Evolutionary conservation across 2,329 filamentous ascomycete species (phyloP).

Genomic region (Magnaporthales sp.): DNA sequence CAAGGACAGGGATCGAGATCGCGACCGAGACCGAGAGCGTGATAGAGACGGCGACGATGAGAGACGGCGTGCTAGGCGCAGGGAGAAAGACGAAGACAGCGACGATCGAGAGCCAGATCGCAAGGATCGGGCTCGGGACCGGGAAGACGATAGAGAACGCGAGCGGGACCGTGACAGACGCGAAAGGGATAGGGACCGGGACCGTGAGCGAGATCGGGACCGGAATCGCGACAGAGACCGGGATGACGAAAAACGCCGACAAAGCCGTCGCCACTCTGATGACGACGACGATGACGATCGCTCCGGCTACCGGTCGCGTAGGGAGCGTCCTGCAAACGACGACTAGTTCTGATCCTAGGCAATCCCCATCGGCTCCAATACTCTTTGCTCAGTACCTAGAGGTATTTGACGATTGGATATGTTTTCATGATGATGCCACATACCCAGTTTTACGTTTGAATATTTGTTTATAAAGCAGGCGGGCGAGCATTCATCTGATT

Average conservation of each 20-base stretch:
- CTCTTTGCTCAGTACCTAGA: too few species aligned
- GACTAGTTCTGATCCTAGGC: not conserved
- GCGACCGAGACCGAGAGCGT: slow-evolving; percentile 5
- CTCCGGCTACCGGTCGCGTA: not conserved
- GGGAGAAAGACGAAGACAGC: slow-evolving; percentile 17
- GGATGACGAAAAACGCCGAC: slow-evolving; percentile 1
- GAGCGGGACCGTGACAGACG: not conserved
- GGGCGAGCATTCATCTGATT: not conserved
- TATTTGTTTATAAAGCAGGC: not conserved
- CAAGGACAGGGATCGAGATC: not conserved
- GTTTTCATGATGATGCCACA: not conserved
- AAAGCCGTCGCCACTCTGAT: slow-evolving; percentile 4
- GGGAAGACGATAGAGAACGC: slow-evolving; percentile 4
- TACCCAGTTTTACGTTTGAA: not conserved
- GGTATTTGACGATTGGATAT: not conserved
- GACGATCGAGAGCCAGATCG: slow-evolving; percentile 18
- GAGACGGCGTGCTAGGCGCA: not conserved
- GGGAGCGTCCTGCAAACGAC: not conserved
- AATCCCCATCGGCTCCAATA: too few species aligned
- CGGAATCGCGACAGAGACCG: slow-evolving; percentile 13
- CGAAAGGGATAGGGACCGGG: slow-evolving; percentile 1
- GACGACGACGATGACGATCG: slow-evolving; percentile 1
- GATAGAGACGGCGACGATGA: slow-evolving; percentile 6
- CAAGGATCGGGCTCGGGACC: slow-evolving; percentile 11
- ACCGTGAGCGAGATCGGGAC: slow-evolving; percentile 8